These are phyloP conservation scores for Pseudoneurospora amorphoporcata DNA, from an alignment of 495 filamentous ascomycete species.

Conservation along the genomic window DNA sequence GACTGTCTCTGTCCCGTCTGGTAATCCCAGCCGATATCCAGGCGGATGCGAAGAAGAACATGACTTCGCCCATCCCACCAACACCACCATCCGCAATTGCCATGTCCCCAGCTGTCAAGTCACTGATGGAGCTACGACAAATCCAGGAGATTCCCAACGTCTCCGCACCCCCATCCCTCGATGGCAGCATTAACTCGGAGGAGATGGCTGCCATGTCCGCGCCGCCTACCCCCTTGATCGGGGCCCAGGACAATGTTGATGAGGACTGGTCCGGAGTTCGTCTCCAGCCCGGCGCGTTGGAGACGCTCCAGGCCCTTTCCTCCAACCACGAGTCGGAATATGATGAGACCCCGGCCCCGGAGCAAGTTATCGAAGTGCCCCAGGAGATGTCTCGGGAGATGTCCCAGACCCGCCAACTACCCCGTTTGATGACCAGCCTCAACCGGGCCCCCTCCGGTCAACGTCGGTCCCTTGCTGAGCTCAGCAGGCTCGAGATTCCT, in stretches of 20 bases:
- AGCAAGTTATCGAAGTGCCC: slow-evolving; percentile 41
- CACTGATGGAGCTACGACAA: slow-evolving; percentile 48
- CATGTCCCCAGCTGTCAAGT: slow-evolving; percentile 63
- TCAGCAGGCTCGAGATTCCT: slow-evolving; percentile 69
- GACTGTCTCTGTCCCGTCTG: neutral
- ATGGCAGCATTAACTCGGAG: slow-evolving; percentile 79
- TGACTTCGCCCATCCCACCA: slow-evolving; percentile 66
- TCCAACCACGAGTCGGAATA: slow-evolving; percentile 38
- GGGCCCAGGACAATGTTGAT: slow-evolving; percentile 40
- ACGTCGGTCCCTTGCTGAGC: slow-evolving; percentile 37
- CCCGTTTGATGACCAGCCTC: slow-evolving; percentile 28
- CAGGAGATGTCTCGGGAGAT: slow-evolving; percentile 29
- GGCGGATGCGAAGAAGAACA: slow-evolving; percentile 36
- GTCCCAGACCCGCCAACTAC: slow-evolving; percentile 22
- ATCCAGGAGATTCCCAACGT: slow-evolving; percentile 51
- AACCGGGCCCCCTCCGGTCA: slow-evolving; percentile 22
- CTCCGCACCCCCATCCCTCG: slow-evolving; percentile 78
- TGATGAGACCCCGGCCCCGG: slow-evolving; percentile 30
- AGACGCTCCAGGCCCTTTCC: slow-evolving; percentile 66
- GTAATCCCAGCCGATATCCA: slow-evolving; percentile 8
- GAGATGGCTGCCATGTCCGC: slow-evolving; percentile 70
- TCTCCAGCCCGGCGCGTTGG: slow-evolving; percentile 67
- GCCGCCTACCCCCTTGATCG: slow-evolving; percentile 68
- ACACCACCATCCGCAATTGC: slow-evolving; percentile 67
- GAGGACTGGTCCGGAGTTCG: slow-evolving; percentile 54